phyloP scores from a whole-genome alignment of 352 stramenopile genomes.

The Lagenidium sp. region DNA sequence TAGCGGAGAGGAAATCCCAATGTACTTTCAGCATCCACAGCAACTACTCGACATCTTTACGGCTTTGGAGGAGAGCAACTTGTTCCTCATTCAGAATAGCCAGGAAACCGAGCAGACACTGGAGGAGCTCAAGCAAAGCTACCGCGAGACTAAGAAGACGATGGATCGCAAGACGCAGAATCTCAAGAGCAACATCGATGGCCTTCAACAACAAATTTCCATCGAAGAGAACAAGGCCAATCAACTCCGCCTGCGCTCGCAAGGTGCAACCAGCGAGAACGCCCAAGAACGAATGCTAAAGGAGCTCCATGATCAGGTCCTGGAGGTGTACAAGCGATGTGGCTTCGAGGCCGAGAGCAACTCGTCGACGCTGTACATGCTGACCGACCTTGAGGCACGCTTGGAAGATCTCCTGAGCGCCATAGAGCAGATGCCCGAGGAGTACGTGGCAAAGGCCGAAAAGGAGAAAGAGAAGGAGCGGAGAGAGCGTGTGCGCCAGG shows the following conservation, averaged over 20 bases:
- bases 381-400: conserved; percentile 87
- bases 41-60: conserved; percentile 94
- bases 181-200: conserved; percentile 86
- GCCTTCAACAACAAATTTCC: conserved; percentile 83
- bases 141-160: conserved; percentile 81
- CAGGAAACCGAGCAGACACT: conserved; percentile 93
- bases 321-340: conserved; percentile 89
- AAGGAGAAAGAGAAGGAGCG: conserved; percentile 94
- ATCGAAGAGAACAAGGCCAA: conserved; percentile 80
- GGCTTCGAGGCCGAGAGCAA: conserved; percentile 90
- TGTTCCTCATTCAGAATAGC: conserved; percentile 95
- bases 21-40: conserved; percentile 93
- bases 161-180: conserved; percentile 85
- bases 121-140: conserved; percentile 92
- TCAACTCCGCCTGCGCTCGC: conserved; percentile 56
- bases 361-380: conserved; percentile 90
- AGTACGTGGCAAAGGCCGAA: conserved; percentile 91
- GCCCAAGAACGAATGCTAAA: conserved; percentile 86
- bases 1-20: conserved; percentile 88
- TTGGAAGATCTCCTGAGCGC: conserved; percentile 88
- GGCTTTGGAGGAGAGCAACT: conserved; percentile 91
- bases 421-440: conserved; percentile 90
- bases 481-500: conserved; percentile 85
- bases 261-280: conserved; percentile 71
- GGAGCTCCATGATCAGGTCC: conserved; percentile 82